Evolutionary conservation across 2,329 filamentous ascomycete genomes (phyloP).

Genomic region (Trichophyton schoenleinii): DNA sequence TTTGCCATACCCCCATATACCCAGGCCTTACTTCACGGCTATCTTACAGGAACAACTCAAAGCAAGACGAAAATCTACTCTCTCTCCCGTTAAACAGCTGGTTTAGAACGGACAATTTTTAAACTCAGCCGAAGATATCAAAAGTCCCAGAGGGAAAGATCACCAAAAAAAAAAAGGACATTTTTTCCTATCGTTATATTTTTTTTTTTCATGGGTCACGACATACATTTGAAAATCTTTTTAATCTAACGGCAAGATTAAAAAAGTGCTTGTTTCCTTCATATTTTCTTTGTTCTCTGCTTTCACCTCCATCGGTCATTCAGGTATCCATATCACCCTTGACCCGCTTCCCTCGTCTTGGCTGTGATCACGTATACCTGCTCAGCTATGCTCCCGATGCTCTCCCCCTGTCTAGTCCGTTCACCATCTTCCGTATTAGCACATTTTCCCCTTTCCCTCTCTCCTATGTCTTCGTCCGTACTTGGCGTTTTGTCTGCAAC

Average conservation of each 20-base stretch:
- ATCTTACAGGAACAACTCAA: background rate
- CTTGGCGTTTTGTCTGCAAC: background rate
- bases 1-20: background rate
- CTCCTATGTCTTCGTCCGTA: background rate
- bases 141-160: background rate
- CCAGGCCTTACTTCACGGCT: background rate
- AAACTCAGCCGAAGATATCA: background rate
- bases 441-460: background rate
- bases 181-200: background rate
- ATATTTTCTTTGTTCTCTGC: background rate
- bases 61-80: background rate
- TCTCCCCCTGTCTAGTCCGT: background rate
- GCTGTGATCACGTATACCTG: background rate
- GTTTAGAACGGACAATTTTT: background rate
- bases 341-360: background rate
- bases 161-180: background rate
- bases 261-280: background rate
- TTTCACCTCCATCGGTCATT: too few species aligned
- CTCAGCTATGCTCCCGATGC: background rate
- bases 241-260: constrained; percentile 4
- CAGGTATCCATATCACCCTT: background rate
- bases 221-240: constrained; percentile 1
- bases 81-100: background rate
- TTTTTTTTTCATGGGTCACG: constrained; percentile 1
- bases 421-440: background rate